phyloP scores from a whole-genome alignment of 352 stramenopile genomes.

The Globisporangium polare region DNA sequence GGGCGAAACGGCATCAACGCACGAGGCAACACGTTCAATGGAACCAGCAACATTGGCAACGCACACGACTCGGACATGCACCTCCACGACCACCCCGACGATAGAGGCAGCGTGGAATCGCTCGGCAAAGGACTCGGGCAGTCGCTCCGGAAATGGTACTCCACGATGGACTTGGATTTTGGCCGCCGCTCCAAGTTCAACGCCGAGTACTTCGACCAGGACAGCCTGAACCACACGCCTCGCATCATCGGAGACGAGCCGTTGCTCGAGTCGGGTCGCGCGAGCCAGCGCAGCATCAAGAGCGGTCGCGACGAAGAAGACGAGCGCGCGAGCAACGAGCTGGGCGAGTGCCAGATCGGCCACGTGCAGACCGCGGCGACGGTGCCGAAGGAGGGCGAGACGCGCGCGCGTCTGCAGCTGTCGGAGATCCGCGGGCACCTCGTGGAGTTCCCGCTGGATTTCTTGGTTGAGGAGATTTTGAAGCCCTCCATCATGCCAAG shows the following conservation, averaged over 20 bases:
- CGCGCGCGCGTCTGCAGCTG: slow-evolving; percentile 59
- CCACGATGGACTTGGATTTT: slow-evolving; percentile 67
- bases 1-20: slow-evolving; percentile 11
- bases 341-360: slow-evolving; percentile 75
- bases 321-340: slow-evolving; percentile 36
- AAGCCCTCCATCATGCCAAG: slow-evolving; percentile 77
- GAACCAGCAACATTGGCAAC: not conserved
- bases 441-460: slow-evolving; percentile 83
- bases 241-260: slow-evolving; percentile 34
- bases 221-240: slow-evolving; percentile 31
- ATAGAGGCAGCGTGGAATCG: slow-evolving; percentile 45
- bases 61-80: slow-evolving; percentile 7
- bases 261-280: slow-evolving; percentile 49
- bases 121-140: slow-evolving; percentile 44
- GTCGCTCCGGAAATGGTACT: slow-evolving; percentile 76
- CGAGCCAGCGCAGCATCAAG: slow-evolving; percentile 29
- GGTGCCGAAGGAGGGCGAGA: slow-evolving; percentile 77
- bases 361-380: slow-evolving; percentile 81
- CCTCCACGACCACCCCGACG: slow-evolving; percentile 6
- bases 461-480: slow-evolving; percentile 80
- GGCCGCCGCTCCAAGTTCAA: slow-evolving; percentile 73
- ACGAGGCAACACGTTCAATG: slow-evolving; percentile 8
- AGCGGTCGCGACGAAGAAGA: slow-evolving; percentile 33
- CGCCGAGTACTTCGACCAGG: slow-evolving; percentile 71
- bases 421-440: slow-evolving; percentile 82